Evolutionary conservation across 805 yeast genomes (phyloP).

Genomic region (Cyberlindnera saturnus): DNA sequence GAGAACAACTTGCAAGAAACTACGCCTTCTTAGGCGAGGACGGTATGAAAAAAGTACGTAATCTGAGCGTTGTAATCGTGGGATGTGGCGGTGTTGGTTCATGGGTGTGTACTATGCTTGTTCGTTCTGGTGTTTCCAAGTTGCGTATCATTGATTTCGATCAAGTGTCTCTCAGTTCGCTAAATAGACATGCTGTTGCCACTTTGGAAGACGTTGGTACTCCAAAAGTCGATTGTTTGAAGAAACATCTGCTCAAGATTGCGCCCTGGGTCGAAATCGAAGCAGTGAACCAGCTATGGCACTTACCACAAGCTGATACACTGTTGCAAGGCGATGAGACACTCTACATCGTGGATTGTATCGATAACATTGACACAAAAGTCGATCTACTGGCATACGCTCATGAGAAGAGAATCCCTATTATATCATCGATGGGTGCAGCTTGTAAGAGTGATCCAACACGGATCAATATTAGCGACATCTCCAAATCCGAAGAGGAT

Average conservation of each 20-base stretch:
- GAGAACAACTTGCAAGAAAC: conserved; percentile 91
- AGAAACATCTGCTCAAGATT: conserved; percentile 56
- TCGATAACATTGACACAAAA: conserved; percentile 95
- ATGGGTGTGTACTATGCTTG: conserved; percentile 87
- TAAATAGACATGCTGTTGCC: conserved; percentile 94
- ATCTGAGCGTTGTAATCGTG: conserved; percentile 66
- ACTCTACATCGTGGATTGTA: conserved; percentile 85
- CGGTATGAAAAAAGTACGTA: conserved; percentile 70
- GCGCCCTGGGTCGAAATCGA: conserved; percentile 95
- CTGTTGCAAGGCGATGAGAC: conserved; percentile 55
- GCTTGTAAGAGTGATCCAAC: conserved; percentile 96
- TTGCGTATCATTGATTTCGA: conserved; percentile 88
- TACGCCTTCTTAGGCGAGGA: conserved; percentile 86
- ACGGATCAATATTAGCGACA: conserved; percentile 81
- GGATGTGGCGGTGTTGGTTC: conserved; percentile 99
- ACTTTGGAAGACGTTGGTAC: conserved; percentile 87
- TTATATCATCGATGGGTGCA: conserved; percentile 93
- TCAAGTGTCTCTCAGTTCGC: conserved; percentile 87
- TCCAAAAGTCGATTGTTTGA: conserved; percentile 79
- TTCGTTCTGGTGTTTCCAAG: conserved; percentile 82
- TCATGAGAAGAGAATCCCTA: conserved; percentile 50
- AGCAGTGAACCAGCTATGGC: conserved; percentile 74
- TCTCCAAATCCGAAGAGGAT: conserved; percentile 88
- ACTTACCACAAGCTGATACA: conserved; percentile 53
- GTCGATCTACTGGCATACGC: conserved; percentile 82